A percentile compares a stretch with the other conserved stretches of the same genome.
These are phyloP conservation scores for Lentinula aciculospora DNA, from an alignment of 768 basidiomycete species.

Conservation along the genomic window DNA sequence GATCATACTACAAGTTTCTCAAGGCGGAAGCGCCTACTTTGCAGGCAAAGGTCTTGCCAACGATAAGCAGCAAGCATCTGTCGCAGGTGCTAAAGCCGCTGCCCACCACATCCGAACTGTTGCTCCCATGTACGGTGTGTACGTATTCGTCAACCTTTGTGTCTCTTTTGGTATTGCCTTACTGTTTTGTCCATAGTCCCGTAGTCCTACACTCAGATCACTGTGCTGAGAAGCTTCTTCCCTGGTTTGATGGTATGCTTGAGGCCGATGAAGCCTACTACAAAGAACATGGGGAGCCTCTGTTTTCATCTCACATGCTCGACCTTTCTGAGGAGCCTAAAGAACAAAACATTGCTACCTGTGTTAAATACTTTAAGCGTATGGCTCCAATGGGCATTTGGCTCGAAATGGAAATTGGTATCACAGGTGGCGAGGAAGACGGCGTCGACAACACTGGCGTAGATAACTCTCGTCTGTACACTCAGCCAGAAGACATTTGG, in stretches of 20 bases:
- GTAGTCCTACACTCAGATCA: slow-evolving; percentile 98
- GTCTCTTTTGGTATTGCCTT: background rate
- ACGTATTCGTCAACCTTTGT: slow-evolving; percentile 26
- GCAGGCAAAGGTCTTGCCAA: slow-evolving; percentile 96
- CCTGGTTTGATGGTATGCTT: slow-evolving; percentile 99
- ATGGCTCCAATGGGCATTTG: slow-evolving; percentile 89
- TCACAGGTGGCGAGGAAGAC: slow-evolving; percentile 99
- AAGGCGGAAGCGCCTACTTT: slow-evolving; percentile 94
- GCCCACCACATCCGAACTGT: slow-evolving; percentile 89
- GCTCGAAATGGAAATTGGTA: slow-evolving; percentile 99
- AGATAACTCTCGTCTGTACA: slow-evolving; percentile 93
- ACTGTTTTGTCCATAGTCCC: slow-evolving; percentile 46
- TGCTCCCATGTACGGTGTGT: slow-evolving; percentile 91
- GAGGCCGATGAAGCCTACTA: slow-evolving; percentile 91
- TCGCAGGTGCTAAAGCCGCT: slow-evolving; percentile 86
- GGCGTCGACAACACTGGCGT: slow-evolving; percentile 97
- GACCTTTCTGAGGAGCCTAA: slow-evolving; percentile 92
- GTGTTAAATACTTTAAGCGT: slow-evolving; percentile 91
- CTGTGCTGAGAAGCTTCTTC: slow-evolving; percentile 96
- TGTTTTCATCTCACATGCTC: slow-evolving; percentile 98
- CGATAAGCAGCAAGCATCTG: slow-evolving; percentile 92
- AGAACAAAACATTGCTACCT: slow-evolving; percentile 91
- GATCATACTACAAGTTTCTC: slow-evolving; percentile 96
- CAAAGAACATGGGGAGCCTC: slow-evolving; percentile 79
- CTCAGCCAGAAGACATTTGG: slow-evolving; percentile 93